Base-by-base conservation (phyloP, 768 basidiomycete species). In the Rhizopogon vinicolor region DNA sequence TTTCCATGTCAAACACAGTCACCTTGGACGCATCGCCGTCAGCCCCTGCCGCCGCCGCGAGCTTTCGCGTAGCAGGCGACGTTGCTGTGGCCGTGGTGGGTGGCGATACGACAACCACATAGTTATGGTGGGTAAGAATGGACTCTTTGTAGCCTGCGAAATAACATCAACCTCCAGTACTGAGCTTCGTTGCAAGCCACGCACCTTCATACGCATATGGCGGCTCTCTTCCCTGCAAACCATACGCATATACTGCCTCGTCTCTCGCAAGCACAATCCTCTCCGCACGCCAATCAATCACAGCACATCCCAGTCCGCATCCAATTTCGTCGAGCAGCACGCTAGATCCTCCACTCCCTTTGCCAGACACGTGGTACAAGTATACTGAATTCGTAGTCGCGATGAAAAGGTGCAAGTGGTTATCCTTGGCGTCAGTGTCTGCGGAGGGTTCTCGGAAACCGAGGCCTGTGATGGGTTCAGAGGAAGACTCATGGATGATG, bases 141-240 rank as follows among this genome's bases (percentile, higher is more conserved):
- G 85, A 85, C 0, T 83, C 83, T 72, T 95, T 95, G 52, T 60
- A 58, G 7, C 65, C 68, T 65, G 31, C 14, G 18, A 37, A 31
- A 13, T 1, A 41, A 1, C 2, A 53, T 55, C 33, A 25, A 49
- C 53, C 22, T 51, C 28, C 31, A 52, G 39, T 4, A 12, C 7
- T 22, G 28, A 41, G 43, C 59, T 56, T 41, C 33, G 50, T 16
- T 16, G 12, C 33, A 7, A 41, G 25, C 1, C 28, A 54, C 70
- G 50, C 53, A 89, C 95, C 96, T 78, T 98, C 97, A 64, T 94
- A 93, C 1, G 94, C 94, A 65, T 86, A 93, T 52, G 90, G 93
- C 0, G 87, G 80, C 4, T 91, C 88, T 56, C 93, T 75, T 4
- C 90, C 92, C 16, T 94, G 91, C 0, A 82, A 79, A 0, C 87